A percentile compares a stretch with the other conserved stretches of the same genome.
Evolutionary conservation across 108 stramenopile genomes (phyloP).

Genomic region (Bacterosira constricta): DNA sequence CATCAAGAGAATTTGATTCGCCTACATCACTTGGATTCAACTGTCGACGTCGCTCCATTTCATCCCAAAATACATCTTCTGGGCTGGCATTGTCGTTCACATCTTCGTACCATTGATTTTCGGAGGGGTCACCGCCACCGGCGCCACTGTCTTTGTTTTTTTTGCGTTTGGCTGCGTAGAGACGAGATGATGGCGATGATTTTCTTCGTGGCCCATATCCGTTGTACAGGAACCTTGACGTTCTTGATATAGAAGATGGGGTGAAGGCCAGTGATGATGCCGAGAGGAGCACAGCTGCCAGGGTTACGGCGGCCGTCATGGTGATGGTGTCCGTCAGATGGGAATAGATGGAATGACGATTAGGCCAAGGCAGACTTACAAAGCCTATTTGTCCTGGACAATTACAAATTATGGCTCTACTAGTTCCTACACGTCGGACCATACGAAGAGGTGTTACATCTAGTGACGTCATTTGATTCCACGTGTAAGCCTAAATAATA

Average conservation of each 20-base stretch:
- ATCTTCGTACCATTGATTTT: slow-evolving; percentile 72
- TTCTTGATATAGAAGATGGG: not conserved
- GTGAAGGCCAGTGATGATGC: not conserved
- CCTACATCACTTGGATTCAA: slow-evolving; percentile 46
- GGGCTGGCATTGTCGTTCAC: slow-evolving; percentile 69
- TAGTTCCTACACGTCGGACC: no score
- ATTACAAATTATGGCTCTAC: no score
- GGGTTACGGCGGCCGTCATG: no score
- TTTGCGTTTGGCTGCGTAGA: slow-evolving; percentile 30
- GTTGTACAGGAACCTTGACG: not conserved
- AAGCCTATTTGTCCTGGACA: no score
- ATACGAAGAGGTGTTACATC: no score
- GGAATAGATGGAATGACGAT: no score
- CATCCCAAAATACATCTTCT: slow-evolving; percentile 79
- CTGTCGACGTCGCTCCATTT: slow-evolving; percentile 81
- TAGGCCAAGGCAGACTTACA: no score
- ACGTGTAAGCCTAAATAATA: no score
- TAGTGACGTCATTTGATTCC: no score
- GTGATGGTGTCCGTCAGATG: no score
- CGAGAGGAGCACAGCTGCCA: not conserved
- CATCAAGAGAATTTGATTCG: not conserved
- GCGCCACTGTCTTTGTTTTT: slow-evolving; percentile 45
- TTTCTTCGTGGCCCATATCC: not conserved
- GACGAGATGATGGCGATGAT: not conserved
- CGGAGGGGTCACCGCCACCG: slow-evolving; percentile 53